phyloP scores from a whole-genome alignment of 805 yeast genomes.

The Ogataea neopini region DNA sequence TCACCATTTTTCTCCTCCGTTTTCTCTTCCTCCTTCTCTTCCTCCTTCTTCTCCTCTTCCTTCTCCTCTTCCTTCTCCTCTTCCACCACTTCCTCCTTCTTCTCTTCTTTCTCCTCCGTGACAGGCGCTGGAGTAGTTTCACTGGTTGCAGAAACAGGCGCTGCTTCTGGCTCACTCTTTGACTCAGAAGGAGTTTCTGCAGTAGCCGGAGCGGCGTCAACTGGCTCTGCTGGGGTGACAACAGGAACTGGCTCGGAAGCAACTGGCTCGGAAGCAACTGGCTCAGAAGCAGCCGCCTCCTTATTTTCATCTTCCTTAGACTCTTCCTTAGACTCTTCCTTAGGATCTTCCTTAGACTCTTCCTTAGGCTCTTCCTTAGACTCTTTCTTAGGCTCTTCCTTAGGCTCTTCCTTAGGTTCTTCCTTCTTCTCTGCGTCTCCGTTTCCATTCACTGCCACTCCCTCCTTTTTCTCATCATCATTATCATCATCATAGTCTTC shows the following conservation, averaged over 20 bases:
- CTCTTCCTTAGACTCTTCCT: background rate
- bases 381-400: background rate
- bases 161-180: background rate
- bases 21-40: background rate
- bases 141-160: background rate
- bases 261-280: background rate
- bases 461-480: conserved; percentile 11
- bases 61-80: background rate
- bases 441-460: conserved; percentile 13
- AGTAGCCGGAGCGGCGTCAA: background rate
- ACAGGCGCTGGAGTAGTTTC: background rate
- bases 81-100: background rate
- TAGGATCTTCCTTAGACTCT: background rate
- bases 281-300: background rate
- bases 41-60: background rate
- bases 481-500: conserved; percentile 39
- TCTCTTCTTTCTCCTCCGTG: background rate
- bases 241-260: background rate
- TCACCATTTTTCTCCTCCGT: background rate
- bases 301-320: background rate
- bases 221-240: too few species aligned
- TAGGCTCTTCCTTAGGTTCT: background rate
- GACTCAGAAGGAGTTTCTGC: background rate
- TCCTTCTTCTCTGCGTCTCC: background rate
- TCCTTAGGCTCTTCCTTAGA: background rate